phyloP scores from a whole-genome alignment of 768 basidiomycete species.

The Boletellus sp. region DNA sequence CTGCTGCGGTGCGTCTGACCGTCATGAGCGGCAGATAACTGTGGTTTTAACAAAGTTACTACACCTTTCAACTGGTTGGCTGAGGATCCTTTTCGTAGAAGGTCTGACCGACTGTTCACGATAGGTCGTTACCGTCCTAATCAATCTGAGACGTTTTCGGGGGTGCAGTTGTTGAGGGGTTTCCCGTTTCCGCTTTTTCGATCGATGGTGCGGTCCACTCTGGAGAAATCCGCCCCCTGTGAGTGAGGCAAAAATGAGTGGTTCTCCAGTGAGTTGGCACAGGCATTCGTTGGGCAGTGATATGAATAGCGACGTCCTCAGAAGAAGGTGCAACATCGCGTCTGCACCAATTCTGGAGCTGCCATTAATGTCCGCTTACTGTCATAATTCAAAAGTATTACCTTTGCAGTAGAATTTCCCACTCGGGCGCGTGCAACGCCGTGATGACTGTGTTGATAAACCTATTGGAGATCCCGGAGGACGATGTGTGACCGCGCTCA shows the following conservation, averaged over 20 bases:
- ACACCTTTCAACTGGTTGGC: constrained; percentile 22
- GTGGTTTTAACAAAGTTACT: neutral
- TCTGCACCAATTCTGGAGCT: constrained; percentile 66
- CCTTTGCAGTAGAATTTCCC: constrained; percentile 65
- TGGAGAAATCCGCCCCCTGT: constrained; percentile 13
- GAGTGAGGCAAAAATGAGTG: constrained; percentile 47
- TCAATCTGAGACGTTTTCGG: constrained; percentile 27
- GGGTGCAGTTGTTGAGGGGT: constrained; percentile 13
- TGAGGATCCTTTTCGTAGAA: constrained; percentile 1
- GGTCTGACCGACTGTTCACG: constrained; percentile 4
- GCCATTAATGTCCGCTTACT: neutral
- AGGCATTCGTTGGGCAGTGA: constrained; percentile 79
- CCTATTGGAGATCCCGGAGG: constrained; percentile 50
- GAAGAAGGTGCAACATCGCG: constrained; percentile 73
- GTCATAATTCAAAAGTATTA: constrained; percentile 18
- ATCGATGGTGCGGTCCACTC: neutral
- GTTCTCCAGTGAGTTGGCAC: constrained; percentile 77
- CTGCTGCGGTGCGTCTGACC: constrained; percentile 43
- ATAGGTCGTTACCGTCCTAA: neutral
- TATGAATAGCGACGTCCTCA: constrained; percentile 70
- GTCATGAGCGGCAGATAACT: constrained; percentile 2
- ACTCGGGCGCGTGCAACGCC: constrained; percentile 59
- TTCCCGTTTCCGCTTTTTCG: constrained; percentile 25
- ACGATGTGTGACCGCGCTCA: constrained; percentile 37
- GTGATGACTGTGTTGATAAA: constrained; percentile 76